phyloP scores from a whole-genome alignment of 116 monocot species.

The Cymodocea nodosa region DNA sequence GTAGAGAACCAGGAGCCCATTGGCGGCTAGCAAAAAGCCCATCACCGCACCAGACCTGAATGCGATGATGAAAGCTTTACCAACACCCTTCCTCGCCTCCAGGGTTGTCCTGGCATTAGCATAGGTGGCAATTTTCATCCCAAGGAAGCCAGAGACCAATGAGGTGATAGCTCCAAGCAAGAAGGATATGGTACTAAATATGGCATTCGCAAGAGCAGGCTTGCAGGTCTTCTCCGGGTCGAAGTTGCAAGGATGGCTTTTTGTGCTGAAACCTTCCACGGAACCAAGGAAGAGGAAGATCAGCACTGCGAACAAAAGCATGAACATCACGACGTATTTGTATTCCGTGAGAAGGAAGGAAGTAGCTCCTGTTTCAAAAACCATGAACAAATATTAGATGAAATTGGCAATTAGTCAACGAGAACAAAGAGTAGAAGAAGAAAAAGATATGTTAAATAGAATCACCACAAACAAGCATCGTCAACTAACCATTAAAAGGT shows the following conservation, averaged over 20 bases:
- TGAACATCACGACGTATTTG: constrained; percentile 42
- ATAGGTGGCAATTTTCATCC: constrained; percentile 14
- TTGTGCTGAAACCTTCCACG: constrained; percentile 50
- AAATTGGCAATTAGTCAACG: background rate
- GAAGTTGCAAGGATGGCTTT: constrained; percentile 32
- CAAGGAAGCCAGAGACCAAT: constrained; percentile 9
- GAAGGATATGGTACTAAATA: constrained; percentile 12
- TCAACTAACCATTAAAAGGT: too few species aligned
- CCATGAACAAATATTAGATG: background rate
- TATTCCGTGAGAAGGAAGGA: constrained; percentile 34
- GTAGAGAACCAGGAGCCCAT: constrained; percentile 44
- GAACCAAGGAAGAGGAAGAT: constrained; percentile 58
- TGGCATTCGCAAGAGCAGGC: constrained; percentile 17
- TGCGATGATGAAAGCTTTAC: constrained; percentile 46
- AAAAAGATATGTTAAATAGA: background rate
- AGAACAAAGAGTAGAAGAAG: background rate
- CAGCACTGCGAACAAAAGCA: constrained; percentile 31
- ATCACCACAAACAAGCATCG: background rate
- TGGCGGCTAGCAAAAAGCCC: constrained; percentile 47
- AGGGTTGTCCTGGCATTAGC: constrained; percentile 13
- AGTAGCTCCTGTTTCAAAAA: constrained; percentile 17
- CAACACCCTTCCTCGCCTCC: constrained; percentile 13
- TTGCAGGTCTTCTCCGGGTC: constrained; percentile 34
- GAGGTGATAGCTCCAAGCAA: constrained; percentile 11
- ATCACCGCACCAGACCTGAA: constrained; percentile 50